phyloP scores from a whole-genome alignment of 1,284 basidiomycete species.

The Ceratobasidium sp. region DNA sequence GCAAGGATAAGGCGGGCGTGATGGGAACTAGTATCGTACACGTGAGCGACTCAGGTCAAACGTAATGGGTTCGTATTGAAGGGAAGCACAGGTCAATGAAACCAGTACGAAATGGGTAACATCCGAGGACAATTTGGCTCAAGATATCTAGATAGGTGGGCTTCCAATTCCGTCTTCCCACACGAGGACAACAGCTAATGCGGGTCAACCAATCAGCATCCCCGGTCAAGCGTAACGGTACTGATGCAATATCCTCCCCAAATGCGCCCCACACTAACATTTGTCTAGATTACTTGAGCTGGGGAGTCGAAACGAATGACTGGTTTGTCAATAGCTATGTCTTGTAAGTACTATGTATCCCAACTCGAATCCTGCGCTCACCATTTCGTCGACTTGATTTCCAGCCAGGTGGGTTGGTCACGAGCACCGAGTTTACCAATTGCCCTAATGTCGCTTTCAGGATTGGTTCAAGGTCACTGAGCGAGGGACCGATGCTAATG shows the following conservation, averaged over 20 bases:
- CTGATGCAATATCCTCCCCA: too few relatives aligned
- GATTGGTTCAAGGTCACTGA: slow-evolving; percentile 36
- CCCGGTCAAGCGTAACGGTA: slow-evolving; percentile 26
- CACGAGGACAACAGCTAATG: not conserved
- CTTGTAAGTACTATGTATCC: slow-evolving; percentile 8
- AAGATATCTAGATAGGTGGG: slow-evolving; percentile 36
- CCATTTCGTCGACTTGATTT: not conserved
- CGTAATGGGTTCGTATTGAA: not conserved
- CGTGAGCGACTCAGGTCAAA: not conserved
- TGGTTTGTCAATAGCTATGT: slow-evolving; percentile 37
- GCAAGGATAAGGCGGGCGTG: slow-evolving; percentile 33
- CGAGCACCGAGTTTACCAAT: too few relatives aligned
- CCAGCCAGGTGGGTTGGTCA: not conserved
- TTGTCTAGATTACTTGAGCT: slow-evolving; percentile 27
- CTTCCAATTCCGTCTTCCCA: not conserved
- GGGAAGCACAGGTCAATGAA: slow-evolving; percentile 11
- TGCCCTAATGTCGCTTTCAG: not conserved
- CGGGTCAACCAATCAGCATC: not conserved
- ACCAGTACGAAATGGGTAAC: slow-evolving; percentile 34
- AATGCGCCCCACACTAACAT: not conserved
- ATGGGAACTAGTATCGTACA: slow-evolving; percentile 13
- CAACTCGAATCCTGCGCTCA: not conserved
- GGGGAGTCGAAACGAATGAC: slow-evolving; percentile 28
- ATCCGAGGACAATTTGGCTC: slow-evolving; percentile 1
- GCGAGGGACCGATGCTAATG: slow-evolving; percentile 20